Evolutionary conservation across 75 land plant species (phyloP).

Genomic region (Pseudotsuga menziesii): DNA sequence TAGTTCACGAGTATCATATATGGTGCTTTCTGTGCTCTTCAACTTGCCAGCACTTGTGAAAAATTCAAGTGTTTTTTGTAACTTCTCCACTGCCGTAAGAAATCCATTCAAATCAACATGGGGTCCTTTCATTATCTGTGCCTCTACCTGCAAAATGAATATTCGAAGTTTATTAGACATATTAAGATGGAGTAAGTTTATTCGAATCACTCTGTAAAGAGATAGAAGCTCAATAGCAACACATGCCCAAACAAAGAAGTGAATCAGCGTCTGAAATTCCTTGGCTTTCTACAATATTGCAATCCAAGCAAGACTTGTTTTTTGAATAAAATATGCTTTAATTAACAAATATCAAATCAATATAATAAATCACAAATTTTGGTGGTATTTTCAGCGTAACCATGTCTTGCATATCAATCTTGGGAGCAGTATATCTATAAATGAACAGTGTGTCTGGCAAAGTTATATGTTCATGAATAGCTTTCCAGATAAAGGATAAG

Average conservation of each 20-base stretch:
- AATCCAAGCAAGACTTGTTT: neutral
- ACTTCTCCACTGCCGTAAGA: conserved; percentile 18
- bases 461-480: neutral
- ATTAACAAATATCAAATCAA: neutral
- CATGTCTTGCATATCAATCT: neutral
- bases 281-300: neutral
- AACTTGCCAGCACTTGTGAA: conserved; percentile 10
- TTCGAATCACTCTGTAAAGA: neutral
- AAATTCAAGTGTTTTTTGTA: conserved; percentile 9
- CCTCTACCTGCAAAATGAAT: conserved; percentile 13
- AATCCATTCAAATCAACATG: conserved; percentile 18
- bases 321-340: neutral
- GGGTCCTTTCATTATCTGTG: conserved; percentile 14
- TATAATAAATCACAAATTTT: neutral
- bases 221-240: neutral
- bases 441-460: neutral
- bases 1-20: conserved; percentile 8
- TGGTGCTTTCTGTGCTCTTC: conserved; percentile 5
- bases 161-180: neutral
- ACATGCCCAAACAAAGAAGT: no score
- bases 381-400: neutral
- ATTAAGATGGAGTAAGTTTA: neutral
- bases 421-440: neutral
- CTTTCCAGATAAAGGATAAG: neutral
- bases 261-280: neutral